These are phyloP conservation scores for Knufia petricola DNA, from an alignment of 2,329 filamentous ascomycete genomes.

Conservation along the genomic window DNA sequence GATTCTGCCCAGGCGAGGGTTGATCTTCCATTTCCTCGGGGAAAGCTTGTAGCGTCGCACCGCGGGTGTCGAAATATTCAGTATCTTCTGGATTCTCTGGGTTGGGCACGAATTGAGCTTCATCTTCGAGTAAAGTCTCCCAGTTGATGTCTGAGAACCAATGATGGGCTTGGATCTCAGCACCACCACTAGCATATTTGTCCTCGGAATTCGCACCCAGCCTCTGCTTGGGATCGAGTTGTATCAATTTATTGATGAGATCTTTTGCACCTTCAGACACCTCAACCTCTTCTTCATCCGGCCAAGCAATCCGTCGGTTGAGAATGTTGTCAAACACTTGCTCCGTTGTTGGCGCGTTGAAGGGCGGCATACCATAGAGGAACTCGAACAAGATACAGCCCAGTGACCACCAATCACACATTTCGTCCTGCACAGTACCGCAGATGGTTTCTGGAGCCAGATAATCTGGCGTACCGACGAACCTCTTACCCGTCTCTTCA, in stretches of 20 bases:
- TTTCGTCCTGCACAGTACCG: conserved; percentile 89
- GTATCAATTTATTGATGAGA: conserved; percentile 84
- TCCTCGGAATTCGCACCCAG: conserved; percentile 80
- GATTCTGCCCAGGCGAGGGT: conserved; percentile 58
- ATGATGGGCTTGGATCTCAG: conserved; percentile 78
- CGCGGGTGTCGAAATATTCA: conserved; percentile 90
- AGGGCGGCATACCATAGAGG: conserved; percentile 83
- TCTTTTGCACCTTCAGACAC: conserved; percentile 85
- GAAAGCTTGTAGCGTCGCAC: conserved; percentile 85
- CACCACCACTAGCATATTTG: conserved; percentile 71
- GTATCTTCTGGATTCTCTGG: conserved; percentile 93
- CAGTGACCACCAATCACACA: conserved; percentile 99
- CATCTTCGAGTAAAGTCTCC: conserved; percentile 85
- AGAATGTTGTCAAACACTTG: conserved; percentile 96
- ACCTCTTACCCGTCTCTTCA: conserved; percentile 81
- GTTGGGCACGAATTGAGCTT: conserved; percentile 88
- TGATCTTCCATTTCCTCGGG: conserved; percentile 92
- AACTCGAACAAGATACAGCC: conserved; percentile 98
- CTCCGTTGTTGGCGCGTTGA: conserved; percentile 82
- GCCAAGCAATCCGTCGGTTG: conserved; percentile 83
- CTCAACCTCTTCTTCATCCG: conserved; percentile 62
- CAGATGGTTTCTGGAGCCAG: conserved; percentile 94
- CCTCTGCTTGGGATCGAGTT: conserved; percentile 68
- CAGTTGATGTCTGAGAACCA: conserved; percentile 87
- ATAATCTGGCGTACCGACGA: conserved; percentile 95